Evolutionary conservation across 2,329 filamentous ascomycete genomes (phyloP).

Genomic region (Elsinoe arachidis): DNA sequence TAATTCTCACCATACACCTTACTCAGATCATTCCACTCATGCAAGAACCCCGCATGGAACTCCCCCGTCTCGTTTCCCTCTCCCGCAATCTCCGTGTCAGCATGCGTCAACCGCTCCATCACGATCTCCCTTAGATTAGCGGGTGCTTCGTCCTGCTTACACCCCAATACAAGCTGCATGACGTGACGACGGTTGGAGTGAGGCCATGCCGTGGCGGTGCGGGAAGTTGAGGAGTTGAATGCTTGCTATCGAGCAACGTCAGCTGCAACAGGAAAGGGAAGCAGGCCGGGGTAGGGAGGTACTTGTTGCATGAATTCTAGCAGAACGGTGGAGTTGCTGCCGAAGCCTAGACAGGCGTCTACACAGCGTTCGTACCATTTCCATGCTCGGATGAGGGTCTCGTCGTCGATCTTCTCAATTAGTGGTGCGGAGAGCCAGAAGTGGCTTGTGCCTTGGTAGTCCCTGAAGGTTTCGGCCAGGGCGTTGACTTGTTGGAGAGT

Average conservation of each 20-base stretch:
- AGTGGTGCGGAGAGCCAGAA: conserved; percentile 23
- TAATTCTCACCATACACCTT: conserved; percentile 22
- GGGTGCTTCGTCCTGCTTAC: conserved; percentile 16
- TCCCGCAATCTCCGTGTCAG: conserved; percentile 17
- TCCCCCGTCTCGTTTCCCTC: conserved; percentile 18
- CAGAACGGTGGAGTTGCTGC: conserved; percentile 20
- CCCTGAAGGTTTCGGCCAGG: conserved; percentile 18
- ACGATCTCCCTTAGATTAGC: conserved; percentile 18
- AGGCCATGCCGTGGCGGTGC: conserved; percentile 22
- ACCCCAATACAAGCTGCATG: conserved; percentile 22
- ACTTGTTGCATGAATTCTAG: conserved; percentile 26
- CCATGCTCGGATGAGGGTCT: conserved; percentile 22
- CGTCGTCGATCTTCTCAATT: conserved; percentile 21
- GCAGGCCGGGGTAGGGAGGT: not conserved
- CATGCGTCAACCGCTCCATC: conserved; percentile 16
- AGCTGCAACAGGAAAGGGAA: not conserved
- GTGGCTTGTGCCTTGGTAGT: conserved; percentile 20
- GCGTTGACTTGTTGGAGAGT: conserved; percentile 21
- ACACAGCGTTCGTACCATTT: conserved; percentile 24
- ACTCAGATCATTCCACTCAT: conserved; percentile 20
- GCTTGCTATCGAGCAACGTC: not conserved
- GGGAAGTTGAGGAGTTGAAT: conserved; percentile 16
- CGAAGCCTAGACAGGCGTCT: conserved; percentile 17
- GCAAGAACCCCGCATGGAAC: conserved; percentile 22
- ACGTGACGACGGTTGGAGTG: conserved; percentile 21